phyloP scores from a whole-genome alignment of 352 stramenopile genomes.

The Phytophthora uliginosa region DNA sequence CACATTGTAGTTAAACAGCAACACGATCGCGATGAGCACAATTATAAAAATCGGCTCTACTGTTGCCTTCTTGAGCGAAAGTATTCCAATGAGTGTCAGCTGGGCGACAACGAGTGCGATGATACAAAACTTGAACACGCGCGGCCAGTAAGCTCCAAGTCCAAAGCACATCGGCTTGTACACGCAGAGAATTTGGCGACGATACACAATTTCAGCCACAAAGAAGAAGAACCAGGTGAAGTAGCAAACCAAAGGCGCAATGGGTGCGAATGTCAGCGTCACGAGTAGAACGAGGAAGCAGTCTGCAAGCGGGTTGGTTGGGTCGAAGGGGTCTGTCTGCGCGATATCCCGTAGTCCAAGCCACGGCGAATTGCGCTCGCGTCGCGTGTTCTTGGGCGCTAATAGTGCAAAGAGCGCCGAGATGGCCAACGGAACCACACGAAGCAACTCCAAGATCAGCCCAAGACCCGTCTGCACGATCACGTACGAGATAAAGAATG shows the following conservation, averaged over 20 bases:
- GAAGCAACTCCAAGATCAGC: conserved; percentile 70
- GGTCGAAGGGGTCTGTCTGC: conserved; percentile 69
- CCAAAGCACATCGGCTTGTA: conserved; percentile 67
- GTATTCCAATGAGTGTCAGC: conserved; percentile 78
- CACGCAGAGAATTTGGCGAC: conserved; percentile 76
- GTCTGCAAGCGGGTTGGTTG: conserved; percentile 67
- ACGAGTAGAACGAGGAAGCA: conserved; percentile 78
- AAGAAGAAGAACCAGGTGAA: conserved; percentile 83
- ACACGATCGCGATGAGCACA: conserved; percentile 48
- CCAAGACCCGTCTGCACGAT: conserved; percentile 75
- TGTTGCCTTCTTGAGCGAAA: conserved; percentile 81
- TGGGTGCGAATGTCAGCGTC: conserved; percentile 82
- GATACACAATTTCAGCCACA: conserved; percentile 74
- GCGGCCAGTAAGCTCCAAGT: conserved; percentile 81
- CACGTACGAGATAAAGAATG: conserved; percentile 88
- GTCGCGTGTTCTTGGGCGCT: conserved; percentile 69
- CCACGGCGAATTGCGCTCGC: conserved; percentile 66
- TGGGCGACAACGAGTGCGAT: conserved; percentile 78
- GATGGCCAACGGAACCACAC: conserved; percentile 61
- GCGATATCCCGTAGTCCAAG: conserved; percentile 61
- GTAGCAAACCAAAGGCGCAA: conserved; percentile 82
- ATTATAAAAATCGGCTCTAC: conserved; percentile 42
- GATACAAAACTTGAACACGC: conserved; percentile 82
- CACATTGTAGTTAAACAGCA: conserved; percentile 79
- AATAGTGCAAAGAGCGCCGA: conserved; percentile 61